Evolutionary conservation across 345 rosid species (phyloP), one percentile per base, ranked within the genome.

Genomic region (Eucalyptus globulus): DNA sequence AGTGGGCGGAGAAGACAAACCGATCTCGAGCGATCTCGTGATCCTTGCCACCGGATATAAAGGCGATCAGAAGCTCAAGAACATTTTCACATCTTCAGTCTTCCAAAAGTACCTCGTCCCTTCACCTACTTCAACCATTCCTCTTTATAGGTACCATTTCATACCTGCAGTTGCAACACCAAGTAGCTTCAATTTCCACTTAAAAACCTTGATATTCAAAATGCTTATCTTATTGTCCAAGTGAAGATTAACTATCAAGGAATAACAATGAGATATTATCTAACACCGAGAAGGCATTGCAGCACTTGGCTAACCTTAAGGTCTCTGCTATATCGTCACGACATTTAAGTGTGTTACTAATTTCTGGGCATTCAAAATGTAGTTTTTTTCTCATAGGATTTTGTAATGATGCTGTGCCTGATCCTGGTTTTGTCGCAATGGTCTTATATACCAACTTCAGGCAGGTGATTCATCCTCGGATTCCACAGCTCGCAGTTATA

Each of bases 41-140:
- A 89, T 92, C 54, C 87, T 90, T 34, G 93, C 91, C 50, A 91
- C 93, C 3, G 92, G 93, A 53, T 92, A 88, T 91, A 90, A 49
- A 21, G 91, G 92, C 9, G 90, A 91, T 60, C 40, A 86, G 58
- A 92, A 90, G 92, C 89, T 92, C 56, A 89, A 43, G 51, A 49
- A 91, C 62, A 92, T 92, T 17, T 91, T 92, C 53, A 69, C 34
- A 49, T 90, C 92, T 53, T 88, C 88, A 50, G 62, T 86, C 58
- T 90, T 92, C 76, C 90, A 88, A 47, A 29, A 91, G 14, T 87
- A 44, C 92, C 87, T 92, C 7, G 31, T 40, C 26, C 62, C 65
- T 29, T 56, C 90, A 29, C 90, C 90, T 43, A 67, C 80, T 62
- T 86, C 91, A 51, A 8, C 86, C 17, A 29, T 89, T 88, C 92